Evolutionary conservation across 352 stramenopile species (phyloP).

Genomic region (Phytophthora meadii): DNA sequence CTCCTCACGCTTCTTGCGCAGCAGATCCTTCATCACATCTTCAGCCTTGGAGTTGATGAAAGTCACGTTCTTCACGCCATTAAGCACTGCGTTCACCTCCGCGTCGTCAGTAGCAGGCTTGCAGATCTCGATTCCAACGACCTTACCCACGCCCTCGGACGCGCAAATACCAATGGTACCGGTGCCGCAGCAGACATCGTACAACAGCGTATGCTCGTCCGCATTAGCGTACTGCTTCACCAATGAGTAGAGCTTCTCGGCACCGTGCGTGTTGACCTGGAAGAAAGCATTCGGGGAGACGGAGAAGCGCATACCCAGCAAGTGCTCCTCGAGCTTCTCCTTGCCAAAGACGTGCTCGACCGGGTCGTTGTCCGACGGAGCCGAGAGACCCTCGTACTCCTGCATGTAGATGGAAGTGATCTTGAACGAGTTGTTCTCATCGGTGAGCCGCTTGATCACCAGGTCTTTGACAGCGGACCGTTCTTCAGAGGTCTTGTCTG

Average conservation of each 20-base stretch:
- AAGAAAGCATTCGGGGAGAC: constrained; percentile 95
- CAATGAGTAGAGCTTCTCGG: constrained; percentile 96
- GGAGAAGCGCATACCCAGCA: constrained; percentile 90
- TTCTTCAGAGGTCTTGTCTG: constrained; percentile 43
- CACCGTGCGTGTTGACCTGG: constrained; percentile 96
- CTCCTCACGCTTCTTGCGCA: constrained; percentile 65
- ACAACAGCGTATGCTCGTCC: constrained; percentile 88
- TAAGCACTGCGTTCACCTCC: constrained; percentile 83
- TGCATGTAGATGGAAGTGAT: constrained; percentile 94
- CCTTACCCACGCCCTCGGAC: constrained; percentile 79
- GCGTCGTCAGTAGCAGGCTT: constrained; percentile 92
- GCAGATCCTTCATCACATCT: constrained; percentile 89
- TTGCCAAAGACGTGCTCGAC: constrained; percentile 80
- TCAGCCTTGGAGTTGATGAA: constrained; percentile 94
- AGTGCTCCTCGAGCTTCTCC: constrained; percentile 79
- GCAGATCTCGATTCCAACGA: constrained; percentile 91
- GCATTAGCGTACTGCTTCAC: constrained; percentile 90
- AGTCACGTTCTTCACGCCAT: constrained; percentile 86
- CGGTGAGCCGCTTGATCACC: constrained; percentile 55
- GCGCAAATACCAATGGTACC: constrained; percentile 98
- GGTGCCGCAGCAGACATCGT: constrained; percentile 99
- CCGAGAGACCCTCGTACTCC: constrained; percentile 92
- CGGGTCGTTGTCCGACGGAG: constrained; percentile 89
- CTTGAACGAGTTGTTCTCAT: constrained; percentile 41
- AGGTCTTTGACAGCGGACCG: constrained; percentile 47